These are phyloP conservation scores for Sugiyamaella sp. DNA, from an alignment of 1,139 yeast species.

Conservation along the genomic window DNA sequence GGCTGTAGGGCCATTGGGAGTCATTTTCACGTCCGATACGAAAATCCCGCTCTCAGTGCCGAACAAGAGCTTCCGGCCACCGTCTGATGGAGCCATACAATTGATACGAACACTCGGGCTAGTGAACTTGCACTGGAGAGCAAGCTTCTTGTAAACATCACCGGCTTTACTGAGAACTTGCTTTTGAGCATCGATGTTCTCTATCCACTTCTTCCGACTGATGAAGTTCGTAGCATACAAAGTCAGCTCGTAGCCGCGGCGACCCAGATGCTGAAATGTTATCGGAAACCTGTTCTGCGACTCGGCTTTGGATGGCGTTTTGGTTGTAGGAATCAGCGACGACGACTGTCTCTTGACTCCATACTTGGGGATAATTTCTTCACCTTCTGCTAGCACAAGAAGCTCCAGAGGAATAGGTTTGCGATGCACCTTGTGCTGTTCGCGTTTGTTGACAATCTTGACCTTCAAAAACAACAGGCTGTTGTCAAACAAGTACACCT, in stretches of 20 bases:
- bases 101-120: constrained; percentile 67
- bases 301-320: constrained; percentile 24
- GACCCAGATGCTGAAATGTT: constrained; percentile 58
- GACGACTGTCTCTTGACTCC: constrained; percentile 46
- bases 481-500: constrained; percentile 84
- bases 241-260: constrained; percentile 68
- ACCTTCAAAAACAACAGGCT: constrained; percentile 83
- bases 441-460: constrained; percentile 86
- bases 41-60: constrained; percentile 94
- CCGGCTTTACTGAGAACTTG: constrained; percentile 67
- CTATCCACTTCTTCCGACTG: constrained; percentile 79
- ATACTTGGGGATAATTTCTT: constrained; percentile 69
- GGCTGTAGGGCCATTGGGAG: constrained; percentile 54
- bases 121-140: constrained; percentile 70
- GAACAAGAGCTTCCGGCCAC: constrained; percentile 85
- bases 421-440: constrained; percentile 87
- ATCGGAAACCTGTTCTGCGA: constrained; percentile 49
- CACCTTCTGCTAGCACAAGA: constrained; percentile 72
- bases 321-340: constrained; percentile 47
- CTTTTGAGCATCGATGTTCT: constrained; percentile 79
- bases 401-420: constrained; percentile 91
- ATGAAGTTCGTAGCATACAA: constrained; percentile 65
- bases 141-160: constrained; percentile 75
- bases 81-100: constrained; percentile 93
- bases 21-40: constrained; percentile 55